A percentile compares a stretch with the other conserved stretches of the same genome.
phyloP scores from a whole-genome alignment of 257 asterid genomes.

The Catharanthus roseus region DNA sequence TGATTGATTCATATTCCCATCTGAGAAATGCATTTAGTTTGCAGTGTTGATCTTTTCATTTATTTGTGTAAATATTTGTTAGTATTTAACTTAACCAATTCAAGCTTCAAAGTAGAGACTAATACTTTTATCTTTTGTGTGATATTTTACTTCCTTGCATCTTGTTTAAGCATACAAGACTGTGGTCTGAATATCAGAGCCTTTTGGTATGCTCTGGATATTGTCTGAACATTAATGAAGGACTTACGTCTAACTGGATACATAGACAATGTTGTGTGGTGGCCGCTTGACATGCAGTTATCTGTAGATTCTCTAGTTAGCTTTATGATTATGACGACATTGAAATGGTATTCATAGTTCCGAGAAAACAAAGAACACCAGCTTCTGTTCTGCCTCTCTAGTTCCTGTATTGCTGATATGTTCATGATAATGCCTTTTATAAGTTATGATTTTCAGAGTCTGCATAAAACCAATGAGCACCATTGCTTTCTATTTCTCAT shows the following conservation, averaged over 20 bases:
- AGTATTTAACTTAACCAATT: background rate
- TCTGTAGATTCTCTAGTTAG: background rate
- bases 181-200: too few species aligned
- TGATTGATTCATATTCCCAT: background rate
- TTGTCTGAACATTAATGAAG: background rate
- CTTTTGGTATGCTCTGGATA: background rate
- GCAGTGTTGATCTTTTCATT: background rate
- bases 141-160: background rate
- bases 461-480: background rate
- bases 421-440: too few species aligned
- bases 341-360: background rate
- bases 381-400: too few species aligned
- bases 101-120: background rate
- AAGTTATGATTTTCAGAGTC: too few species aligned
- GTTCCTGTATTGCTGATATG: too few species aligned
- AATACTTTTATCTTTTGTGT: background rate
- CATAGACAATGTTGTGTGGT: background rate
- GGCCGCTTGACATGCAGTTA: background rate
- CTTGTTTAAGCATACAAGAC: too few species aligned
- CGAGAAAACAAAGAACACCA: background rate
- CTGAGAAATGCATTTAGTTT: background rate
- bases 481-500: too few species aligned
- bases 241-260: too few species aligned
- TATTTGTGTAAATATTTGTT: background rate
- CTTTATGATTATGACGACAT: background rate